Evolutionary conservation across 768 basidiomycete species (phyloP).

Genomic region (Boletus vermiculosoides): DNA sequence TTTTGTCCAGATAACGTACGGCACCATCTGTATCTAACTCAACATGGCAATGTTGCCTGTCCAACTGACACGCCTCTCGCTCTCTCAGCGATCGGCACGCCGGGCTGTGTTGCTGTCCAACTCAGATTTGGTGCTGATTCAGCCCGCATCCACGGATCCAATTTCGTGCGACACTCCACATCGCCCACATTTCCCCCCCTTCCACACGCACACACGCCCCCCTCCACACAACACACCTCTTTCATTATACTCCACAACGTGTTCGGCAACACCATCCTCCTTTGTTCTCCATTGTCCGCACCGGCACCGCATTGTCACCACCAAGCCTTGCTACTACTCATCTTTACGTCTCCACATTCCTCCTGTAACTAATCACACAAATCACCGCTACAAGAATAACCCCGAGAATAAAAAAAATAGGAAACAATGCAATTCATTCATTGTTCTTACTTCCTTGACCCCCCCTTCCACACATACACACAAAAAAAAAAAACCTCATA

Average conservation of each 20-base stretch:
- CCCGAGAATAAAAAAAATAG: background rate
- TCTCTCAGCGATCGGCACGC: constrained; percentile 32
- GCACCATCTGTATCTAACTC: constrained; percentile 32
- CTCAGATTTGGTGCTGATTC: constrained; percentile 29
- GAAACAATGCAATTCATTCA: constrained; percentile 6
- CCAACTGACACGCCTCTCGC: constrained; percentile 29
- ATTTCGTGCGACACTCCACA: background rate
- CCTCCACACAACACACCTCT: background rate
- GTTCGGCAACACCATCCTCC: constrained; percentile 10
- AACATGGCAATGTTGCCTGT: constrained; percentile 31
- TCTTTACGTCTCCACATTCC: constrained; percentile 17
- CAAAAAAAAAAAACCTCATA: background rate
- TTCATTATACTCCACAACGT: constrained; percentile 18
- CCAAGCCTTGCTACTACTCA: constrained; percentile 3
- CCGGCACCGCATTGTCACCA: constrained; percentile 25
- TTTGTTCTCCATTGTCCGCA: constrained; percentile 12
- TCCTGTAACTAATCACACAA: constrained; percentile 17
- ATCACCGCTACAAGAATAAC: constrained; percentile 6
- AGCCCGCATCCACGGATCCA: constrained; percentile 17
- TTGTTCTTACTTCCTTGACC: constrained; percentile 4
- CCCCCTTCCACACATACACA: background rate
- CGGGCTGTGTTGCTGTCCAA: constrained; percentile 23
- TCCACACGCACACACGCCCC: constrained; percentile 6
- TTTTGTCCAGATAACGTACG: constrained; percentile 31
- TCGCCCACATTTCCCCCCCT: constrained; percentile 3